Conservation (phyloP, 176 grass and related monocot genomes). For the Ananas comosus region DNA sequence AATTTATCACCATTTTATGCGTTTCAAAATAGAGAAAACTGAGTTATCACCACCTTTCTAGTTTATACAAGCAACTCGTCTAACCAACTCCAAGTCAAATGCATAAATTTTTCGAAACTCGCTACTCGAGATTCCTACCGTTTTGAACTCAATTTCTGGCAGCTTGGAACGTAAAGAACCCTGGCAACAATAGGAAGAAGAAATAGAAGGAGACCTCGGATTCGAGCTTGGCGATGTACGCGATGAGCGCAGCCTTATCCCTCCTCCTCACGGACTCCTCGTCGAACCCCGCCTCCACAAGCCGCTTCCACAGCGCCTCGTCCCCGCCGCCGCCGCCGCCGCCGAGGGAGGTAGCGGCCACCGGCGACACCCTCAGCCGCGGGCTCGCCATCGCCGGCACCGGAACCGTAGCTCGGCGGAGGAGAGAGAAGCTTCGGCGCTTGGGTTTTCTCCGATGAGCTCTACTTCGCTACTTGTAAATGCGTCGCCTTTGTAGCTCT, state of each 20-base stretch:
- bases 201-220: constrained; percentile 36
- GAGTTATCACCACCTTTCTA: too few species aligned
- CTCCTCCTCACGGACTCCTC: constrained; percentile 66
- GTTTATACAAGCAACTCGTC: too few species aligned
- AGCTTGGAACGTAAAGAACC: background rate
- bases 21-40: too few species aligned
- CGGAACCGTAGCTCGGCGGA: constrained; percentile 57
- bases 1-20: too few species aligned
- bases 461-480: too few species aligned
- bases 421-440: background rate
- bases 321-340: constrained; percentile 17
- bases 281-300: constrained; percentile 66
- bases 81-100: too few species aligned
- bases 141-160: too few species aligned
- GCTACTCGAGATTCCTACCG: too few species aligned
- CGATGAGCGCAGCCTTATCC: constrained; percentile 63
- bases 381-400: constrained; percentile 54
- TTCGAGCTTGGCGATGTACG: constrained; percentile 70
- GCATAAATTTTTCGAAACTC: too few species aligned
- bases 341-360: background rate
- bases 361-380: constrained; percentile 13
- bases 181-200: background rate
- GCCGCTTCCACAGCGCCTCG: constrained; percentile 84
- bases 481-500: too few species aligned
- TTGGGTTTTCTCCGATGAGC: too few species aligned